Conservation (phyloP, 306 rosid species). For the Sicyos edulis region DNA sequence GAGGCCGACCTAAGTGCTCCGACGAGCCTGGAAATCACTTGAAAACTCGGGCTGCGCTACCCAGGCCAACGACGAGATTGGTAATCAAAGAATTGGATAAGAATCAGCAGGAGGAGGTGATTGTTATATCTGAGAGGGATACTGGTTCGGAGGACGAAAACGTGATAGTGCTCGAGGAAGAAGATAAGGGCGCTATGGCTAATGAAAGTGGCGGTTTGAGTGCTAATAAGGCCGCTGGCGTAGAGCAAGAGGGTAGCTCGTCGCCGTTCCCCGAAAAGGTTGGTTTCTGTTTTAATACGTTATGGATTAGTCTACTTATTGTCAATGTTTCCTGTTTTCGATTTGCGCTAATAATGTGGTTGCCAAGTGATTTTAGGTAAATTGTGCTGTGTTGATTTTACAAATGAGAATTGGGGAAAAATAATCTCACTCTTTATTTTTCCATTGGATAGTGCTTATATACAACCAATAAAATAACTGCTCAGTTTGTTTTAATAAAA, state of each 20-base stretch:
- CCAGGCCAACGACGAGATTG: conserved; percentile 56
- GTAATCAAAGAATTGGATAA: conserved; percentile 37
- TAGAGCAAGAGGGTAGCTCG: conserved; percentile 70
- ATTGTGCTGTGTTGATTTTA: background rate
- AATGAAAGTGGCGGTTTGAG: conserved; percentile 87
- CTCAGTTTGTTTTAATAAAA: too few species aligned
- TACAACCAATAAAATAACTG: too few species aligned
- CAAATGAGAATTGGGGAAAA: too few species aligned
- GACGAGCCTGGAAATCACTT: conserved; percentile 41
- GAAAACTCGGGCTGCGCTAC: conserved; percentile 56
- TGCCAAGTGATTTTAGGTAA: background rate
- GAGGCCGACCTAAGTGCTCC: conserved; percentile 53
- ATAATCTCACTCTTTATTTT: too few species aligned
- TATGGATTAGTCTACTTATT: background rate
- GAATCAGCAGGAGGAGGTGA: conserved; percentile 32
- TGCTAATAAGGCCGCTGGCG: conserved; percentile 68
- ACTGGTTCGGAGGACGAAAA: conserved; percentile 28
- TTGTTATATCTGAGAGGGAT: conserved; percentile 52
- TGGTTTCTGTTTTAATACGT: background rate
- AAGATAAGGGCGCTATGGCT: conserved; percentile 51
- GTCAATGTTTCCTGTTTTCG: background rate
- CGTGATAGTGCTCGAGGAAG: conserved; percentile 24
- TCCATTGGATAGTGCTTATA: too few species aligned
- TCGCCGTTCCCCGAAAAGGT: conserved; percentile 91
- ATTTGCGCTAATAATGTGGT: background rate